Conservation (phyloP, 2,329 filamentous ascomycete genomes). For the Dryadomyces sulphureus region DNA sequence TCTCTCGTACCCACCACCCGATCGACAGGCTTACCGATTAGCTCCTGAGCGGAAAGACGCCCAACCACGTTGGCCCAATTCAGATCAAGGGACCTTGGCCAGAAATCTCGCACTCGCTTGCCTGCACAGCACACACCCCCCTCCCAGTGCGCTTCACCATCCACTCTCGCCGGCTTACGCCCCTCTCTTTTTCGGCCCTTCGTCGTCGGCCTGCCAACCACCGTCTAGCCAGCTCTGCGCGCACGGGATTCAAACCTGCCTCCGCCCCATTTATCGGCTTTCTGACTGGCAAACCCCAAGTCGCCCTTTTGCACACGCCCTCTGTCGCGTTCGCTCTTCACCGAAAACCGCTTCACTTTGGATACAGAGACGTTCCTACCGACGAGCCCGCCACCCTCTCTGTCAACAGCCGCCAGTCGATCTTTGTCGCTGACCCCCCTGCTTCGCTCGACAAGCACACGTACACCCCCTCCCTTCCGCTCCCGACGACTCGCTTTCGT, state of each 20-base stretch:
- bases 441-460: no score
- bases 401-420: no score
- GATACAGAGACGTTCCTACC: no score
- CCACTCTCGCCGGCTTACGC: no score
- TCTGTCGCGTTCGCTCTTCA: no score
- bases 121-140: no score
- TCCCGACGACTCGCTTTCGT: no score
- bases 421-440: no score
- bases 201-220: background rate
- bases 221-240: background rate
- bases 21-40: constrained; percentile 1
- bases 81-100: background rate
- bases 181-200: constrained; percentile 1
- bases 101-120: background rate
- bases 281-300: background rate
- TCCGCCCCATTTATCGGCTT: background rate
- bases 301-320: no score
- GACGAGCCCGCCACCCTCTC: no score
- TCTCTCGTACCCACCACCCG: background rate
- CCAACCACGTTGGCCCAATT: constrained; percentile 2
- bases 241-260: background rate
- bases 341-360: background rate
- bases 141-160: background rate
- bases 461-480: no score
- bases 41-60: background rate